Base-by-base conservation (phyloP, 208 protist species). In the Jaenimonas drosophilae region DNA sequence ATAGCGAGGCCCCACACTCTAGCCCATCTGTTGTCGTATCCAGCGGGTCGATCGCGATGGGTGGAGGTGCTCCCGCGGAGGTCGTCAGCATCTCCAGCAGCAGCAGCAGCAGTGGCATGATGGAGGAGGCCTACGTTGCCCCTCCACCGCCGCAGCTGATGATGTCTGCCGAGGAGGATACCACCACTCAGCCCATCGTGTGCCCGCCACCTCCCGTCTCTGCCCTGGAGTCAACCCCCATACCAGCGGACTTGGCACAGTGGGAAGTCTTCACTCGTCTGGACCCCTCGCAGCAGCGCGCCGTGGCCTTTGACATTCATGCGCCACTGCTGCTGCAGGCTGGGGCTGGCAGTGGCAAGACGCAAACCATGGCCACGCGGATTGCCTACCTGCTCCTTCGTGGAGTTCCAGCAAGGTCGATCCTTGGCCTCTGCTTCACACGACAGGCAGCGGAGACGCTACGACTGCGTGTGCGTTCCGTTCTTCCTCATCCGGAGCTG, bases 311-410 rank as follows among this genome's bases (percentile, higher is more conserved):
- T 21, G 61, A 80, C 23, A 33, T 62, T 12, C 47, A 75, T 24
- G 6, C 20, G 0, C 64, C 78, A 12, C 59, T 90, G 6, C 54
- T 94, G 14, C 49, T 94, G 1, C 59, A 83, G 26, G 85, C 85
- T 4, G 85, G 85, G 7, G 79, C 85, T 0, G 85, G 85, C n/a
- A 90, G 80, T 40, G 85, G 85, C 14, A 94, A 94, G 41, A 94
- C 85, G 30, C 80, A 87, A 48, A 88, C 85, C 23, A 88, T 94
- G 71, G 80, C 80, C 0, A 59, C 57, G 16, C 80, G 85, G 17
- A 74, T 94, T 16, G 80, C 68, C 3, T 75, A 62, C 36, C 47
- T 90, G 2, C 51, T 94, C 39, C 24, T 65, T 24, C 38, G 34
- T 5, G 64, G 60, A 24, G 73, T 94, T n/a, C 59, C 69, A n/a